Conservation (phyloP, 1,139 yeast species). For the Lodderomyces theae region DNA sequence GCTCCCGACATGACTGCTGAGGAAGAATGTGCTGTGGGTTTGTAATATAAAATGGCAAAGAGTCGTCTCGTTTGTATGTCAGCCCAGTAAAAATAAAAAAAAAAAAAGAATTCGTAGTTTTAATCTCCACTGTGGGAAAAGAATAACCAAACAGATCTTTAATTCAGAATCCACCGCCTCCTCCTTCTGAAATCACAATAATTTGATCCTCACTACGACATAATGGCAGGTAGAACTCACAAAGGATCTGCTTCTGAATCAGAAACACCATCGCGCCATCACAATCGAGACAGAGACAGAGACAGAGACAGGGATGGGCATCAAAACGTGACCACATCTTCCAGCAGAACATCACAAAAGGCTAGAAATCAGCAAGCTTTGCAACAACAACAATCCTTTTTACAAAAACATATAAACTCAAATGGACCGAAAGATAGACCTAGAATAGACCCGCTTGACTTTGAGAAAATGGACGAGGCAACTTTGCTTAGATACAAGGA, state of each 20-base stretch:
- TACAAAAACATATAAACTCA: slow-evolving; percentile 58
- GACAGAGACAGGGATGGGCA: slow-evolving; percentile 1
- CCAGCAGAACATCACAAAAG: slow-evolving; percentile 42
- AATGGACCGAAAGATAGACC: slow-evolving; percentile 60
- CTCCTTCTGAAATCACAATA: too few relatives aligned
- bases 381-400: slow-evolving; percentile 59
- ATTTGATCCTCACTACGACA: too few relatives aligned
- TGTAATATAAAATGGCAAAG: background rate
- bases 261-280: slow-evolving; percentile 19
- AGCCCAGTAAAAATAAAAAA: too few relatives aligned
- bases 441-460: slow-evolving; percentile 55
- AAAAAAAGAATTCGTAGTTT: too few relatives aligned
- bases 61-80: too few relatives aligned
- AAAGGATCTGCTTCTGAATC: slow-evolving; percentile 46
- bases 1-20: slow-evolving; percentile 41
- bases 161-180: too few relatives aligned
- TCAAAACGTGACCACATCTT: slow-evolving; percentile 10
- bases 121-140: too few relatives aligned
- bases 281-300: slow-evolving; percentile 3
- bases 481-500: slow-evolving; percentile 58
- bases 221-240: slow-evolving; percentile 11
- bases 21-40: background rate
- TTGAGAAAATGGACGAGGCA: slow-evolving; percentile 51
- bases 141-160: too few relatives aligned
- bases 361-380: slow-evolving; percentile 54